Evolutionary conservation across 2,329 filamentous ascomycete genomes (phyloP).

Genomic region (Fusarium sp.): DNA sequence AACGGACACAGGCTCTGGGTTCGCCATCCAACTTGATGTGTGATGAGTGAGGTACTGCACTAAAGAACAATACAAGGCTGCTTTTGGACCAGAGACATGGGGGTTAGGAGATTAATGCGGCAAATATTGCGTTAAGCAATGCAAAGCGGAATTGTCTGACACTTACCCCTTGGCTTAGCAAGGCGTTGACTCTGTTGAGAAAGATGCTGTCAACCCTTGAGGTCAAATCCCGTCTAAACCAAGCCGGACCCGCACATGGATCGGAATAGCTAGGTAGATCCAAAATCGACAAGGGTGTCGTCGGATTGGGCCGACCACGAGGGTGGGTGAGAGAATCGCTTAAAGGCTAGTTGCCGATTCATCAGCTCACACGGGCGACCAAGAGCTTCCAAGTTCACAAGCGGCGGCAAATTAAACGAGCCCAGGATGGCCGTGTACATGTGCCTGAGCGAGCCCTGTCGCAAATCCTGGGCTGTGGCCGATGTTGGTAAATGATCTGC

Average conservation of each 20-base stretch:
- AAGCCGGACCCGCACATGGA: slow-evolving; percentile 41
- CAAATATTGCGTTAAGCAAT: slow-evolving; percentile 10
- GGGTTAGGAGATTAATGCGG: slow-evolving; percentile 19
- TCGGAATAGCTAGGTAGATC: slow-evolving; percentile 44
- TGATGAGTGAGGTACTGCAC: neutral
- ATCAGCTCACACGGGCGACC: slow-evolving; percentile 36
- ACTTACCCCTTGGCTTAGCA: slow-evolving; percentile 7
- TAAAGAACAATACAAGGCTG: slow-evolving; percentile 1
- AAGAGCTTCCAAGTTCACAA: slow-evolving; percentile 27
- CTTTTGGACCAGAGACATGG: neutral
- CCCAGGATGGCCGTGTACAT: neutral
- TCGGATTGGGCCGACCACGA: slow-evolving; percentile 44
- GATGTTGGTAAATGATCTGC: slow-evolving; percentile 17
- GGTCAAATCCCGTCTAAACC: slow-evolving; percentile 7
- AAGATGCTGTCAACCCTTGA: slow-evolving; percentile 4
- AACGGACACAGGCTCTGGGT: neutral
- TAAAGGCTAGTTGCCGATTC: slow-evolving; percentile 43
- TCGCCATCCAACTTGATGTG: neutral
- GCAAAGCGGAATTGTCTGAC: slow-evolving; percentile 21
- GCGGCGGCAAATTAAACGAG: slow-evolving; percentile 26
- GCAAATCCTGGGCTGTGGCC: slow-evolving; percentile 7
- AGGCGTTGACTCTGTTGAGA: neutral
- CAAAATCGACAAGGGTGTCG: slow-evolving; percentile 38
- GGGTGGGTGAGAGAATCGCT: slow-evolving; percentile 34
- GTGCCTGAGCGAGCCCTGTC: slow-evolving; percentile 28